Evolutionary conservation across 371 early-diverging fungal species (phyloP), one percentile per base, ranked within the genome.

Genomic region (Mucor velutinosus): DNA sequence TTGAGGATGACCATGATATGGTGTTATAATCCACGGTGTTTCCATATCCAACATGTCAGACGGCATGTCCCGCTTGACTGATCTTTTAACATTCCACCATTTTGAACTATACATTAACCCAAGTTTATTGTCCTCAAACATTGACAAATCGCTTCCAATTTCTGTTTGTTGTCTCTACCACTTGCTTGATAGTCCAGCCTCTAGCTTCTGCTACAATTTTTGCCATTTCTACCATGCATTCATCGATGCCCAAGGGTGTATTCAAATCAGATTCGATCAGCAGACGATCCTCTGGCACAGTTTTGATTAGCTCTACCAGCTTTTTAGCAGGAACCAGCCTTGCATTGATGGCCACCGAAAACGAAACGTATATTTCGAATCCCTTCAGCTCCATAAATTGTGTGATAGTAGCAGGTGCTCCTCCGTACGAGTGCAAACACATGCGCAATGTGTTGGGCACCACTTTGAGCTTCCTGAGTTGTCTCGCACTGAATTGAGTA

Each of bases 371-470:
- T 0, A 83, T 60, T 0, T 57, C 57, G 51, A 64, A 77, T 0
- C 75, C 72, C 14, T 72, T 71, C 2, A 89, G 71, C n/a, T 83
- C 77, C 1, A 88, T 39, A 53, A 95, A 89, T 17, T 86, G 79
- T 37, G 84, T 80, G n/a, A 90, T 68, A 14, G 90, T 85, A 61
- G 92, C 95, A 17, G 88, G 76, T 23, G 93, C 91, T 11, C 94
- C 96, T 4, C 90, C 88, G 71, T 84, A 97, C 11, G 96, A 95
- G 71, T 97, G 97, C 51, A 95, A 75, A 76, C 94, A 94, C 32
- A 96, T 80, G 3, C 82, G 76, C 4, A 77, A 35, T 37, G 66
- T 58, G 7, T 75, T 53, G 2, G 68, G 64, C 8, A 65, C 58
- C 14, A 65, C 67, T 2, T 65, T 58, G 2, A 64, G 23, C 8